Base-by-base conservation (phyloP, 306 rosid species). In the Lupinus albus region DNA sequence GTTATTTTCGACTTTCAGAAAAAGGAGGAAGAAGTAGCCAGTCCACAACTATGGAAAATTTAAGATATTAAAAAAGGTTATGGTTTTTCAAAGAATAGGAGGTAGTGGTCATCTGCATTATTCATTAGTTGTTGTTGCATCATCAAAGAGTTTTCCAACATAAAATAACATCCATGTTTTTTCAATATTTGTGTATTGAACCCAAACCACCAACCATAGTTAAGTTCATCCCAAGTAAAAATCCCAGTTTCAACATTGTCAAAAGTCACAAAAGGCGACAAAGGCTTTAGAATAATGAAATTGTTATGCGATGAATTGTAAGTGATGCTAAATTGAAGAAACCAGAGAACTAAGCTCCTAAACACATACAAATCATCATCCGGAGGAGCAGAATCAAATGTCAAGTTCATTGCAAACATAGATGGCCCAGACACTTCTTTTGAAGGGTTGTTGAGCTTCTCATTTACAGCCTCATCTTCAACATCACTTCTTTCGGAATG, bases 281-380 rank as follows among this genome's bases (percentile, higher is more conserved):
- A 53, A 15, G n/a, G 13, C 28, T 69, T 49, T 11, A 6, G 38
- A 45, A 28, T 33, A 36, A 28, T 46, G 1, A 32, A 47, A 53
- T 36, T 60, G 5, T 12, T 15, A 76, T 15, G 35, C 20, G 20
- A 71, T 6, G 45, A 57, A 74, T 4, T 7, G 38, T 4, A 32
- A 11, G 44, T 10, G 17, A 8, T 12, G 50, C 18, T 17, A 18
- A 62, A 36, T 20, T 15, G 6, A 33, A 41, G 60, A 66, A n/a
- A 25, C 46, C 61, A 49, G 16, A 12, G 13, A 28, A 58, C 68
- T 25, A 76, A 67, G 68, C 49, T 35, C 49, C 11, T 42, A 41
- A 77, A 47, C 17, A 74, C 97, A 72, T 78, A 90, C 97, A 50
- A 76, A 57, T 82, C 86, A 58, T 86, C 87, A 41, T 86, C 89